A percentile compares a stretch with the other conserved stretches of the same genome.
Conservation (phyloP, 805 yeast genomes). For the Nakazawaea sp. region DNA sequence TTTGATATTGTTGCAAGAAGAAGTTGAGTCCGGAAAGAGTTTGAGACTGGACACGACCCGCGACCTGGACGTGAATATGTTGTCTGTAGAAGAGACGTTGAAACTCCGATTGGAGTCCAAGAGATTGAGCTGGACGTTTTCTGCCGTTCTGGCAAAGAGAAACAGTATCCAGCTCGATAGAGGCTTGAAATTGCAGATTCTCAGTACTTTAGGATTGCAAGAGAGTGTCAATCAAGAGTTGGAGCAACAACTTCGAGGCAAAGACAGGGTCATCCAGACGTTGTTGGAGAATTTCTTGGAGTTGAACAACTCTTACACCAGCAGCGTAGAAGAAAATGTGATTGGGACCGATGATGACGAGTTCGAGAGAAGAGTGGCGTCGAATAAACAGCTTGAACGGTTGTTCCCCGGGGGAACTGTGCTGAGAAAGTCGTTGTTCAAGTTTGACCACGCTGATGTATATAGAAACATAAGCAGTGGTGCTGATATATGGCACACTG, state of each 20-base stretch:
- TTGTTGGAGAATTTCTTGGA: conserved; percentile 10
- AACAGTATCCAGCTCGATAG: background rate
- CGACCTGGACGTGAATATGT: too few species aligned
- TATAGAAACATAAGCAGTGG: background rate
- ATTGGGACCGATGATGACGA: conserved; percentile 1
- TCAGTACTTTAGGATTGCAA: background rate
- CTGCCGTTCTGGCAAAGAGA: too few species aligned
- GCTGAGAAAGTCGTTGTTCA: conserved; percentile 4
- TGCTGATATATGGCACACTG: background rate
- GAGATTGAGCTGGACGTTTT: conserved; percentile 5
- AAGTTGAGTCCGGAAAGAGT: background rate
- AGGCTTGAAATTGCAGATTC: background rate
- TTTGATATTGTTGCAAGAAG: conserved; percentile 1
- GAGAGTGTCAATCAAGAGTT: background rate
- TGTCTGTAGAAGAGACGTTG: background rate
- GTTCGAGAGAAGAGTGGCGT: conserved; percentile 2
- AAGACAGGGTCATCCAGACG: conserved; percentile 11
- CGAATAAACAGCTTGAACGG: conserved; percentile 9
- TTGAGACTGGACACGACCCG: background rate
- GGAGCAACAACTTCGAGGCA: background rate
- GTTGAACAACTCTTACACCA: conserved; percentile 6
- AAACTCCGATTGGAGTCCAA: background rate
- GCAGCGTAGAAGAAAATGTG: conserved; percentile 1
- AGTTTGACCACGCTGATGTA: background rate
- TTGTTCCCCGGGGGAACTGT: conserved; percentile 9